Evolutionary conservation across 148 eudicot genomes (phyloP), one percentile per base, ranked within the genome.

Genomic region (Linanthus parryae): DNA sequence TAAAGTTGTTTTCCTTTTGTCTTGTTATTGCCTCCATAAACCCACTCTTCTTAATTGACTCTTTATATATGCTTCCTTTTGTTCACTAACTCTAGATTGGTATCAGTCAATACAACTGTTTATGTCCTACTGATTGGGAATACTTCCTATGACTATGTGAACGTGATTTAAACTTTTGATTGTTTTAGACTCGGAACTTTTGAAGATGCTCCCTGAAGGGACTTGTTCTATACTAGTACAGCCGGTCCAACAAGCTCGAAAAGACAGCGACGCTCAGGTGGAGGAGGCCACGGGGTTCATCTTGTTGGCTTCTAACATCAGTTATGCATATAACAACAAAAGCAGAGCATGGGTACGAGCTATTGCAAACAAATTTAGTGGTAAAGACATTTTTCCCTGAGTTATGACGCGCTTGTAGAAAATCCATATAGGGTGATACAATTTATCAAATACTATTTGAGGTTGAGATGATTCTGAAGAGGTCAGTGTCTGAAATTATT

Each of bases 291-390:
- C 44, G 20, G 95, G 95, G 12, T 83, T 86, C 64, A 64, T 90
- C 5, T 59, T 90, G 54, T 56, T 85, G 68, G 88, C 86, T 48
- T 90, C 97, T 54, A 81, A 71, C 67, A 73, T 78, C 42, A 61
- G 56, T 66, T 86, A 76, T 71, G 95, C 86, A 36, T 91, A 74
- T 56, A 79, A 63, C 55, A 72, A 75, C 30, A 87, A 72, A 73
- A 96, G 88, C 57, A 69, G 61, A 64, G 74, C 76, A 25, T 92
- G 99, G 96, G 76, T 84, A 54, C 65, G 73, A 69, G 91, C 99
- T 54, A 63, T 87, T 31, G 78, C 91, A 26, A 80, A 73, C 66
- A 92, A 87, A 67, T 92, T 83, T 59, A 53, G 61, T 70, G 80
- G 72, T 68, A 55, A 53, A 46, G 40, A 24, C 37, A 54, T 37